These are phyloP conservation scores for Rickenella mellea DNA, from an alignment of 768 basidiomycete genomes.

Conservation along the genomic window DNA sequence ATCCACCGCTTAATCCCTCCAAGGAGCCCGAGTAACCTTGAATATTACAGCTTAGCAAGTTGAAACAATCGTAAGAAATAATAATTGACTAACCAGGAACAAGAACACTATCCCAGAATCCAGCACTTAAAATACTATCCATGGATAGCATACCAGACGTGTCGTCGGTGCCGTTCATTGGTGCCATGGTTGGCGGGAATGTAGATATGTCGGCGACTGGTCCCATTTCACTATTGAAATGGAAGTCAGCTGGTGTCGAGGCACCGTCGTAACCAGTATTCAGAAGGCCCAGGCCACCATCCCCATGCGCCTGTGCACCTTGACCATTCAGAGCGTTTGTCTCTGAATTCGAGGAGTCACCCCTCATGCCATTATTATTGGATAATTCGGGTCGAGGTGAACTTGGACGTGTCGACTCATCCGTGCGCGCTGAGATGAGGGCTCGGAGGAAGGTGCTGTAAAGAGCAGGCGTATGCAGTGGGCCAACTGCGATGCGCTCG, in stretches of 20 bases:
- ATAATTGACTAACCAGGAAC: constrained; percentile 57
- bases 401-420: constrained; percentile 10
- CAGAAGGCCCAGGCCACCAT: background rate
- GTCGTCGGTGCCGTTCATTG: constrained; percentile 31
- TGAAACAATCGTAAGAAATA: background rate
- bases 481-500: constrained; percentile 66
- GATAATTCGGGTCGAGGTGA: background rate
- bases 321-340: background rate
- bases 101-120: constrained; percentile 84
- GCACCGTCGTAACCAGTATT: background rate
- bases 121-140: constrained; percentile 71
- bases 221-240: constrained; percentile 78
- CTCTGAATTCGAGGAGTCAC: too few species aligned
- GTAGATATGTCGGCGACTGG: constrained; percentile 73
- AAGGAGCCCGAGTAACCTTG: constrained; percentile 71
- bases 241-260: constrained; percentile 37
- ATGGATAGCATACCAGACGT: constrained; percentile 52
- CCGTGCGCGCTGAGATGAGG: constrained; percentile 49
- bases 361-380: background rate
- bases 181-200: constrained; percentile 83
- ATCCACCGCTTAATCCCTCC: constrained; percentile 79
- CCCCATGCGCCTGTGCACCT: background rate
- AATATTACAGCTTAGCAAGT: constrained; percentile 4
- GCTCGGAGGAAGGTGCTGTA: constrained; percentile 80
- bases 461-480: constrained; percentile 81